Percentiles rank a stretch among this genome's conserved stretches.
Evolutionary conservation across 2,329 filamentous ascomycete genomes (phyloP).

Genomic region (Akanthomyces muscarius): DNA sequence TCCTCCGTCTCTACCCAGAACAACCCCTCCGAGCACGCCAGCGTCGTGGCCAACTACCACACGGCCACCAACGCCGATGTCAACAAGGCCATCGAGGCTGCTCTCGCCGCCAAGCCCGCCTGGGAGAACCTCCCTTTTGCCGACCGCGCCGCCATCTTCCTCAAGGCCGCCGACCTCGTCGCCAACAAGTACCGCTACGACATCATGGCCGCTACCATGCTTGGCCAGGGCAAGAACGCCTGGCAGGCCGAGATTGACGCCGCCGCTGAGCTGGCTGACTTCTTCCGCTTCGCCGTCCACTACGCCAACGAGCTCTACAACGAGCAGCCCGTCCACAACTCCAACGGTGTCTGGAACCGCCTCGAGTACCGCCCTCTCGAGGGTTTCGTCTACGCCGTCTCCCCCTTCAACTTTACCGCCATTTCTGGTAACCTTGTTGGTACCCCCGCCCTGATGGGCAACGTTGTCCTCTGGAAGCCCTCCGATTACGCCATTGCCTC

Average conservation of each 20-base stretch:
- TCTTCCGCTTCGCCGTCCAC: slow-evolving; percentile 89
- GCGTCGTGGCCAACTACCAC: slow-evolving; percentile 77
- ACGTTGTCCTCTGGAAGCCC: slow-evolving; percentile 97
- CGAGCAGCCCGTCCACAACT: slow-evolving; percentile 80
- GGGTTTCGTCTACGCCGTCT: slow-evolving; percentile 92
- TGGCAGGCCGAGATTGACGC: slow-evolving; percentile 99
- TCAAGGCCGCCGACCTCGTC: slow-evolving; percentile 92
- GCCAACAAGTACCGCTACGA: slow-evolving; percentile 93
- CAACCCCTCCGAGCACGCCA: slow-evolving; percentile 77
- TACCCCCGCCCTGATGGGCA: slow-evolving; percentile 83
- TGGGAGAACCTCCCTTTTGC: slow-evolving; percentile 88
- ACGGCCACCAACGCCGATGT: slow-evolving; percentile 76
- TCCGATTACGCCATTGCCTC: slow-evolving; percentile 83
- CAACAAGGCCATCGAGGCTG: slow-evolving; percentile 73
- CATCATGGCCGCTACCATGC: slow-evolving; percentile 92
- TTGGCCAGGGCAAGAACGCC: slow-evolving; percentile 96
- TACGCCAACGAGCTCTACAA: slow-evolving; percentile 89
- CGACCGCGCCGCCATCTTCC: slow-evolving; percentile 87
- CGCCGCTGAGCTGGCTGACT: slow-evolving; percentile 88
- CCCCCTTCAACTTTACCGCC: slow-evolving; percentile 95
- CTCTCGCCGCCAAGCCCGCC: slow-evolving; percentile 75
- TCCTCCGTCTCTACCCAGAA: slow-evolving; percentile 64
- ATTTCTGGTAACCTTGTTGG: slow-evolving; percentile 84
- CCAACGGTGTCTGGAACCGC: slow-evolving; percentile 84
- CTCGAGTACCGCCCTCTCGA: slow-evolving; percentile 86